Evolutionary conservation across 2,329 filamentous ascomycete genomes (phyloP).

Genomic region (Stemphylium beticola): DNA sequence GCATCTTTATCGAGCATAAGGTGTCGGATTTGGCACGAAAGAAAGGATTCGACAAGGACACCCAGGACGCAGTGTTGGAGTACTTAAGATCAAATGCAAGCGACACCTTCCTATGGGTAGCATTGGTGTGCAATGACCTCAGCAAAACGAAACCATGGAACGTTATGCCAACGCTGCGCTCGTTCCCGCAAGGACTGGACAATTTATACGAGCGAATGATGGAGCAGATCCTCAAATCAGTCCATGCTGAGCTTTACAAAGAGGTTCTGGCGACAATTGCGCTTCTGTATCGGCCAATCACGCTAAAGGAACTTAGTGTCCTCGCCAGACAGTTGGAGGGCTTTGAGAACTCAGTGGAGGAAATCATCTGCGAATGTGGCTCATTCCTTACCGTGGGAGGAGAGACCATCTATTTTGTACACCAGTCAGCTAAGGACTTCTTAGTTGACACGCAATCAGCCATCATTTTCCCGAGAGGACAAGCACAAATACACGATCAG

Average conservation of each 20-base stretch:
- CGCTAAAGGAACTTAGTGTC: constrained; percentile 42
- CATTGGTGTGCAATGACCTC: constrained; percentile 46
- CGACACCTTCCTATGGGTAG: constrained; percentile 24
- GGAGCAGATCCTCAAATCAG: constrained; percentile 34
- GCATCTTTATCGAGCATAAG: constrained; percentile 47
- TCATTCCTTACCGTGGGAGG: constrained; percentile 31
- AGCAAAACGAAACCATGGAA: constrained; percentile 22
- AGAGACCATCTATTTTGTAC: background rate
- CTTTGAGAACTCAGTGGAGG: background rate
- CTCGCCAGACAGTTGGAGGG: constrained; percentile 23
- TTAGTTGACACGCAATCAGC: constrained; percentile 22
- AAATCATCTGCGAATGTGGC: constrained; percentile 47
- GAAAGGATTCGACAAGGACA: constrained; percentile 43
- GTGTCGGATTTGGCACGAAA: constrained; percentile 19
- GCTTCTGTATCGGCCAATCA: constrained; percentile 48
- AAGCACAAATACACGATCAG: background rate
- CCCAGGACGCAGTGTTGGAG: constrained; percentile 30
- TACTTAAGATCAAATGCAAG: constrained; percentile 37
- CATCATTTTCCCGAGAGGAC: constrained; percentile 12
- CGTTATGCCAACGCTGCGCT: constrained; percentile 17
- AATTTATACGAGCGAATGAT: constrained; percentile 52
- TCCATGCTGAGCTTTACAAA: constrained; percentile 41
- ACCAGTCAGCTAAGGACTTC: constrained; percentile 43
- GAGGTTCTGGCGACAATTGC: constrained; percentile 45
- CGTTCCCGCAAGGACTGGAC: constrained; percentile 48